phyloP scores from a whole-genome alignment of 495 filamentous ascomycete genomes.

The Neurospora hispaniola region DNA sequence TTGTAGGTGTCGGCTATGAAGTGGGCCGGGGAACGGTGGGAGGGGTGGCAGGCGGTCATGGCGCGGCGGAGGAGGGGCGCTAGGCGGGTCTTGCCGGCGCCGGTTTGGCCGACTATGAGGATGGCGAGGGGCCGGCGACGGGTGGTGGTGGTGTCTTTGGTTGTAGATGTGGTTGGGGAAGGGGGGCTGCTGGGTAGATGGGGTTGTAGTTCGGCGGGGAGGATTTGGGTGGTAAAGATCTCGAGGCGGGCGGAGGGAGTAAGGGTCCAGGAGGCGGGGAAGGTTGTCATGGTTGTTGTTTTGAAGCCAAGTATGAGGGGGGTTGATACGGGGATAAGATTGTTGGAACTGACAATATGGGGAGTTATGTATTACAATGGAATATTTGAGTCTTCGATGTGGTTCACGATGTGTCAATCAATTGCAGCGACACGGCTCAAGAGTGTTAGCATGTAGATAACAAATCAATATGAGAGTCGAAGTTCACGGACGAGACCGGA shows the following conservation, averaged over 20 bases:
- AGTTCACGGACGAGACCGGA: background rate
- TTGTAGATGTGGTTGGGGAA: background rate
- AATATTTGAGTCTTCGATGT: background rate
- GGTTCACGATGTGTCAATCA: background rate
- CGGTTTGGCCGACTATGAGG: constrained; percentile 31
- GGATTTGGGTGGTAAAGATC: constrained; percentile 11
- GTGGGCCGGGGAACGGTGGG: constrained; percentile 13
- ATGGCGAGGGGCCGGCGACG: constrained; percentile 18
- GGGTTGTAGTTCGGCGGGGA: constrained; percentile 10
- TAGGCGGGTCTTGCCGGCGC: constrained; percentile 31
- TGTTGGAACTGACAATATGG: background rate
- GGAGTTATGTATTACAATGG: background rate
- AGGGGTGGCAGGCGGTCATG: constrained; percentile 3
- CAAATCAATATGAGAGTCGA: background rate
- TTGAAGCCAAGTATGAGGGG: too few species aligned
- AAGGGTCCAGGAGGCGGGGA: constrained; percentile 11
- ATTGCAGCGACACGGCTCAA: background rate
- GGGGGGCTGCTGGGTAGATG: background rate
- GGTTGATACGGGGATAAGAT: too few species aligned
- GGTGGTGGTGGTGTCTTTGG: background rate
- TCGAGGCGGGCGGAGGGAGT: constrained; percentile 2
- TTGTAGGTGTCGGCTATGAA: constrained; percentile 36
- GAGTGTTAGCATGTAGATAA: too few species aligned
- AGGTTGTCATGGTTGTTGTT: background rate
- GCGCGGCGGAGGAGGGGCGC: constrained; percentile 19